phyloP scores from a whole-genome alignment of 345 rosid species.

The Kandelia obovata region DNA sequence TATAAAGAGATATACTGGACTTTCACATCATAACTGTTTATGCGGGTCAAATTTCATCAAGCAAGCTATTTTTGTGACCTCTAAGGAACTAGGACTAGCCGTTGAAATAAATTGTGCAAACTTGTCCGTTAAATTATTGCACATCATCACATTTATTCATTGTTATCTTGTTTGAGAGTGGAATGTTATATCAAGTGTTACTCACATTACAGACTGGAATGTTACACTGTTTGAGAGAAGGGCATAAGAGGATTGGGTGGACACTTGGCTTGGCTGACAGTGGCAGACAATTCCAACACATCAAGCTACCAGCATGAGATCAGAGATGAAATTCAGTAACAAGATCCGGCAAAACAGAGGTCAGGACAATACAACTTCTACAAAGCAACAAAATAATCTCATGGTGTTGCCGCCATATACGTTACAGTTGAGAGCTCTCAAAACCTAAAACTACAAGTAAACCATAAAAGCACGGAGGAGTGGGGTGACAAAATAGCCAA shows the following conservation, averaged over 20 bases:
- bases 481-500: not conserved
- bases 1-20: too few relatives aligned
- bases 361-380: conserved; percentile 4
- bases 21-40: too few relatives aligned
- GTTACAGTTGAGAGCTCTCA: conserved; percentile 43
- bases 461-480: conserved; percentile 5
- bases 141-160: too few relatives aligned
- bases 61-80: too few relatives aligned
- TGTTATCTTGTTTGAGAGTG: too few relatives aligned
- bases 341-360: not conserved
- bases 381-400: conserved; percentile 14
- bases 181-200: too few relatives aligned
- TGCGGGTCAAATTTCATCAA: too few relatives aligned
- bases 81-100: too few relatives aligned
- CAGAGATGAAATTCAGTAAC: not conserved
- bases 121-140: too few relatives aligned
- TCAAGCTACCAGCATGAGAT: not conserved
- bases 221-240: conserved; percentile 18
- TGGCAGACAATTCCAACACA: not conserved
- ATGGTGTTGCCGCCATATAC: conserved; percentile 37
- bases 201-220: too few relatives aligned
- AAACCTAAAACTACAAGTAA: conserved; percentile 25
- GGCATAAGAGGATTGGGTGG: not conserved
- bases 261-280: too few relatives aligned
- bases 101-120: too few relatives aligned